Conservation (phyloP, 805 yeast genomes). For the Candida nitratophila region DNA sequence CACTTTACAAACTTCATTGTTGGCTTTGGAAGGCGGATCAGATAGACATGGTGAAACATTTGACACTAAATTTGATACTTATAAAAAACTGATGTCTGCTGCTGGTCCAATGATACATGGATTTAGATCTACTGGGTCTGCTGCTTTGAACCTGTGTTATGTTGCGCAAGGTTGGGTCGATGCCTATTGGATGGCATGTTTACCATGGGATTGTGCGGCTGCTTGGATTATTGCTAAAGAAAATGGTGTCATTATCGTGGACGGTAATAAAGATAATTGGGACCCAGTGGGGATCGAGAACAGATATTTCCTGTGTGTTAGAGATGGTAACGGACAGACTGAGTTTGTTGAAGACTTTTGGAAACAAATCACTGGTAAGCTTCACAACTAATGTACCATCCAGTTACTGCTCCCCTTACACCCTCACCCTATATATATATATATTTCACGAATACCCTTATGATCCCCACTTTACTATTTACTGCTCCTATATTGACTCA, state of each 20-base stretch:
- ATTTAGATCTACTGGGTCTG: constrained; percentile 54
- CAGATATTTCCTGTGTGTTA: constrained; percentile 4
- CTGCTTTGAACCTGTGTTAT: constrained; percentile 54
- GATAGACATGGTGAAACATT: constrained; percentile 48
- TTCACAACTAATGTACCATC: not conserved
- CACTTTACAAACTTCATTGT: constrained; percentile 41
- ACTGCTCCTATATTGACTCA: no score
- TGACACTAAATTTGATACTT: constrained; percentile 41
- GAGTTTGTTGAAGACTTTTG: constrained; percentile 5
- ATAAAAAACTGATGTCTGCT: constrained; percentile 28
- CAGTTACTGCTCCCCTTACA: not conserved
- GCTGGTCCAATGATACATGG: constrained; percentile 58
- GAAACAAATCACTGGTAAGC: constrained; percentile 4
- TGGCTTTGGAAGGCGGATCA: constrained; percentile 57
- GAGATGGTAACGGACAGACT: constrained; percentile 5
- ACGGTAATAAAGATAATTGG: constrained; percentile 37
- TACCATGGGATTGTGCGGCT: constrained; percentile 65
- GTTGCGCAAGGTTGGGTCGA: constrained; percentile 54
- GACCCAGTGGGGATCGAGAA: constrained; percentile 3
- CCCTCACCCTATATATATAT: not conserved
- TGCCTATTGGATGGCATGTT: constrained; percentile 56
- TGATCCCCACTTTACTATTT: no score
- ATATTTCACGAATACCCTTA: not conserved
- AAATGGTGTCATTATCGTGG: constrained; percentile 52
- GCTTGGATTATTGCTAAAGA: constrained; percentile 57